Evolutionary conservation across 2,329 filamentous ascomycete genomes (phyloP).

Genomic region (Tolypocladium sp.): DNA sequence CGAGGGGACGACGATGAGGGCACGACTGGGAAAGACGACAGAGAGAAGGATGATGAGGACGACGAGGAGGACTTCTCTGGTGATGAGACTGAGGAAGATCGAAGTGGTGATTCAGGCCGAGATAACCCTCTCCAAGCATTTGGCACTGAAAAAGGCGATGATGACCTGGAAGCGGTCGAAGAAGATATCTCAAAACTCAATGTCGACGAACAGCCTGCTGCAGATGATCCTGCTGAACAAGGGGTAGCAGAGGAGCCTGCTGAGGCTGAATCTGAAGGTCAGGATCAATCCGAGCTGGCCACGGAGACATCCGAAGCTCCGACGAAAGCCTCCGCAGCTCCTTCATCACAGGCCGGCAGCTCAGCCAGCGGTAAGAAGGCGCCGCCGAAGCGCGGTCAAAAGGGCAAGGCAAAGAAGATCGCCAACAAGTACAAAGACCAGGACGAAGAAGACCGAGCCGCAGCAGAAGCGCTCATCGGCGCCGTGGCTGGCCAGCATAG

Average conservation of each 20-base stretch:
- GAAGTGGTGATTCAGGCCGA: slow-evolving; percentile 18
- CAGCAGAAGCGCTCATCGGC: slow-evolving; percentile 82
- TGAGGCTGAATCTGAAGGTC: slow-evolving; percentile 3
- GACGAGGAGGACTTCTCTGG: slow-evolving; percentile 21
- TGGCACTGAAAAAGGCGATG: slow-evolving; percentile 13
- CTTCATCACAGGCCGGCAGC: slow-evolving; percentile 2
- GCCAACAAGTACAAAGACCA: slow-evolving; percentile 87
- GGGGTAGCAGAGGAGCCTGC: slow-evolving; percentile 15
- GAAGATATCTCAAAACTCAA: slow-evolving; percentile 14
- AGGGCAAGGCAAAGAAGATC: slow-evolving; percentile 76
- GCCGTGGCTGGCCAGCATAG: slow-evolving; percentile 58
- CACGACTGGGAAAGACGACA: slow-evolving; percentile 10
- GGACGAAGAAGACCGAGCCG: slow-evolving; percentile 83
- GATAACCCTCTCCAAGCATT: slow-evolving; percentile 28
- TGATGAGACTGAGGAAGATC: slow-evolving; percentile 21
- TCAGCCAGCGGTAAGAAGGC: slow-evolving; percentile 27
- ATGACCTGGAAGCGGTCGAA: slow-evolving; percentile 15
- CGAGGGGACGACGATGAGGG: slow-evolving; percentile 7
- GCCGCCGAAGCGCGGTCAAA: slow-evolving; percentile 60
- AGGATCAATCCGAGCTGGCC: slow-evolving; percentile 6
- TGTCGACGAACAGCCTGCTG: slow-evolving; percentile 9
- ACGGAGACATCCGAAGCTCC: slow-evolving; percentile 10
- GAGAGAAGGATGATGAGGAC: slow-evolving; percentile 11
- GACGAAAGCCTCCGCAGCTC: slow-evolving; percentile 3
- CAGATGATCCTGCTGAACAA: slow-evolving; percentile 5